Evolutionary conservation across 1,139 yeast species (phyloP), one percentile per base, ranked within the genome.

Genomic region (Pichia sp.): DNA sequence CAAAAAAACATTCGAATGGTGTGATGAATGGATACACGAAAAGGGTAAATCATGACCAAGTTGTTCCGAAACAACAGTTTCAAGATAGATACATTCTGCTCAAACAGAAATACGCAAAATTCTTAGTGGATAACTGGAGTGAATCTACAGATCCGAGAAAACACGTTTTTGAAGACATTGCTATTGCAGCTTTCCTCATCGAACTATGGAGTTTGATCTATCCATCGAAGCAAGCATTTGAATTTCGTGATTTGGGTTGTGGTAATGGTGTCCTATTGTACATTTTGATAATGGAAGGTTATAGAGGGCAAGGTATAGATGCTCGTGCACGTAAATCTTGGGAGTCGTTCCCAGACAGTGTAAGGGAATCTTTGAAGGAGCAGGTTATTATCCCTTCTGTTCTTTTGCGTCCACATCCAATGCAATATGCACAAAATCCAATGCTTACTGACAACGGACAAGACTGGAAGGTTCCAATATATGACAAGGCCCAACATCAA

Each of bases 91-190:
- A 91, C 54, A 79, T 85, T 30, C 66, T 74, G 22, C 66, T 91
- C 49, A 91, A 91, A 60, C 84, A 81, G 55, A 83, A 79, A 55
- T 84, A 88, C 55, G 85, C 95, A 1, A 74, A 79, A 28, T 60
- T 64, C 16, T 61, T 88, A 37, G 88, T 87, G n/a, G 82, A 78
- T 27, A 72, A 70, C 48, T 91, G 98, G 98, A 76, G 70, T 16
- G 98, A 91, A 58, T 77, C 80, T 30, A 91, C 98, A 2, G 96
- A 91, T 58, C 97, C 97, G 1, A 74, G 79, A 49, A 91, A 91
- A 56, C 98, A 91, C 60, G 97, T 88, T 0, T 91, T 88, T 62
- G 98, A 91, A 63, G 98, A 91, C 55, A 71, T 91, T 38, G 94
- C 96, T 2, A 88, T 91, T 48, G 97, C 97, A 0, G 95, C 97